Evolutionary conservation across 2,329 filamentous ascomycete species (phyloP).

Genomic region (Talaromyces sp.): DNA sequence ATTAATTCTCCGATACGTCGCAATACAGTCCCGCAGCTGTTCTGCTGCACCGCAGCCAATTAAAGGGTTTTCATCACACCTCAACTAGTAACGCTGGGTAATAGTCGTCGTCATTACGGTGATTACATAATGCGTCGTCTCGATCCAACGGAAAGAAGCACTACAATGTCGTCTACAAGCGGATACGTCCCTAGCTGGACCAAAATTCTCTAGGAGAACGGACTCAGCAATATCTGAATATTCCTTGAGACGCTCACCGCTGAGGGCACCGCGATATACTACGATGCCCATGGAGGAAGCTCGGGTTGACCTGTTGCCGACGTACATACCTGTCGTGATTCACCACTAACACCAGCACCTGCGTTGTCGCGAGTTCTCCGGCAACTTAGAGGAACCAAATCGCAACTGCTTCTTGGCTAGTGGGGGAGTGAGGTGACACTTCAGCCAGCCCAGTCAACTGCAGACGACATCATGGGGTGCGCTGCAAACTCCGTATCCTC

Average conservation of each 20-base stretch:
- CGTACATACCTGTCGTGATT: background rate
- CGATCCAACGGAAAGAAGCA: background rate
- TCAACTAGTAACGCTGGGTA: background rate
- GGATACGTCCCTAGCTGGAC: background rate
- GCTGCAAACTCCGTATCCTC: background rate
- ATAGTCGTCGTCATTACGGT: background rate
- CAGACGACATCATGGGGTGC: background rate
- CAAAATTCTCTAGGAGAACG: background rate
- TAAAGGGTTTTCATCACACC: background rate
- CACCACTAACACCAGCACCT: background rate
- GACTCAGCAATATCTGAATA: background rate
- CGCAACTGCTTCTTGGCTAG: background rate
- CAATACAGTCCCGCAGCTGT: background rate
- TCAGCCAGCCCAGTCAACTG: background rate
- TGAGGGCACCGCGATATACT: background rate
- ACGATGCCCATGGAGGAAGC: background rate
- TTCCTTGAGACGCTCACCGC: background rate
- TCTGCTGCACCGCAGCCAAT: background rate
- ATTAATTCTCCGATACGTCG: background rate
- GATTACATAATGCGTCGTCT: background rate
- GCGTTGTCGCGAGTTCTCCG: background rate
- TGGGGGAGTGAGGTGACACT: background rate
- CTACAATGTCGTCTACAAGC: background rate
- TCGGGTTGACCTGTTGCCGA: background rate
- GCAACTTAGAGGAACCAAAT: background rate